Conservation (phyloP, 139 green algal genomes). For the Limnomonas spitsbergensis region DNA sequence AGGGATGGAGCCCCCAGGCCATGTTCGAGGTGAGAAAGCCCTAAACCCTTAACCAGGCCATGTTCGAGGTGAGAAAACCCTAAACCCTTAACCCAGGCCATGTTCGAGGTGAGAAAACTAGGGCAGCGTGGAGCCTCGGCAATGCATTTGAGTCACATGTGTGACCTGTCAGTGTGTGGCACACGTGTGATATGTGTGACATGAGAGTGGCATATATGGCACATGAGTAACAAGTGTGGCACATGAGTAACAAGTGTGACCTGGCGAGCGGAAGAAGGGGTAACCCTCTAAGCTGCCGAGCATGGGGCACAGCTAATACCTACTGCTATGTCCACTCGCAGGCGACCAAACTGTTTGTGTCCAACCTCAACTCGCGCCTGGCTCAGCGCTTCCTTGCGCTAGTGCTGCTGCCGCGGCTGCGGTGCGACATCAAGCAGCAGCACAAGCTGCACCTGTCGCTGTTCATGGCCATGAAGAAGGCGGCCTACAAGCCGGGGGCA, state of each 20-base stretch:
- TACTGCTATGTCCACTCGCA: conserved; percentile 36
- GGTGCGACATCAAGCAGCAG: conserved; percentile 82
- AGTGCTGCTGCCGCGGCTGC: conserved; percentile 89
- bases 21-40: conserved; percentile 60
- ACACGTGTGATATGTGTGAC: too few relatives aligned
- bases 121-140: too few relatives aligned
- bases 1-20: conserved; percentile 85
- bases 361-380: conserved; percentile 84
- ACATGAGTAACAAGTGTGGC: too few relatives aligned
- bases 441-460: conserved; percentile 93
- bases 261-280: too few relatives aligned
- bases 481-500: conserved; percentile 92
- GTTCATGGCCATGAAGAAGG: conserved; percentile 92
- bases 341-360: conserved; percentile 94
- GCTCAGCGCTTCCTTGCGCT: conserved; percentile 90
- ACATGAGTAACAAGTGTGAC: too few relatives aligned
- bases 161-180: too few relatives aligned
- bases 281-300: too few relatives aligned
- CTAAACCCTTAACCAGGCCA: conserved; percentile 71
- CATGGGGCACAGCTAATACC: too few relatives aligned
- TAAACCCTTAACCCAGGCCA: conserved; percentile 68
- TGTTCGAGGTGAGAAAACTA: conserved; percentile 60
- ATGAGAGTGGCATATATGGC: too few relatives aligned
- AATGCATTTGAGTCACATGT: too few relatives aligned
- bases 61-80: conserved; percentile 60